These are phyloP conservation scores for Senna tora DNA, from an alignment of 306 rosid genomes.

Conservation along the genomic window DNA sequence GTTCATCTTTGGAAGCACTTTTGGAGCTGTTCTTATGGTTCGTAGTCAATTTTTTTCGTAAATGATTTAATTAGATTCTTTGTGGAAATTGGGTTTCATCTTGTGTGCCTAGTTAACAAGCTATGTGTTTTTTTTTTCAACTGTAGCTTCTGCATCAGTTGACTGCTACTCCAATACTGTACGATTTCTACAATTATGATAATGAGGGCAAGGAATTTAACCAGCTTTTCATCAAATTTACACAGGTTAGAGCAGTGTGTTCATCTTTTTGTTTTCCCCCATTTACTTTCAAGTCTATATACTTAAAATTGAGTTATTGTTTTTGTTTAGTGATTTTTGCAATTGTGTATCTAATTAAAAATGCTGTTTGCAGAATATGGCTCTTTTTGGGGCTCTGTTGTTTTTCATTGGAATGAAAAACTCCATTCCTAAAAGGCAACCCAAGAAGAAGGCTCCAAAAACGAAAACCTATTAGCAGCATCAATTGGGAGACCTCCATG, in stretches of 20 bases:
- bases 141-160: conserved; percentile 60
- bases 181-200: conserved; percentile 61
- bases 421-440: conserved; percentile 54
- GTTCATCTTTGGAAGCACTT: conserved; percentile 55
- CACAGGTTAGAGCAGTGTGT: conserved; percentile 44
- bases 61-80: background rate
- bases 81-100: conserved; percentile 18
- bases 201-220: conserved; percentile 49
- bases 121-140: background rate
- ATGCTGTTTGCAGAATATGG: conserved; percentile 59
- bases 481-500: conserved; percentile 16
- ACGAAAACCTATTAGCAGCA: conserved; percentile 52
- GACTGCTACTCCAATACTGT: conserved; percentile 53
- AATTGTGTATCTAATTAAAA: conserved; percentile 28
- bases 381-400: conserved; percentile 67
- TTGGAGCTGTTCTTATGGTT: conserved; percentile 66
- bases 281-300: background rate
- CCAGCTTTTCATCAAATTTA: conserved; percentile 58
- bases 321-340: conserved; percentile 21
- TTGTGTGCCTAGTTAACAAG: conserved; percentile 19
- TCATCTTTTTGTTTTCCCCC: background rate
- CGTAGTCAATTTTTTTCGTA: conserved; percentile 34
- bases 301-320: conserved; percentile 19
- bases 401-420: conserved; percentile 74
- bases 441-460: conserved; percentile 63